phyloP scores from a whole-genome alignment of 2,329 filamentous ascomycete genomes.

The Fusarium multiceps region DNA sequence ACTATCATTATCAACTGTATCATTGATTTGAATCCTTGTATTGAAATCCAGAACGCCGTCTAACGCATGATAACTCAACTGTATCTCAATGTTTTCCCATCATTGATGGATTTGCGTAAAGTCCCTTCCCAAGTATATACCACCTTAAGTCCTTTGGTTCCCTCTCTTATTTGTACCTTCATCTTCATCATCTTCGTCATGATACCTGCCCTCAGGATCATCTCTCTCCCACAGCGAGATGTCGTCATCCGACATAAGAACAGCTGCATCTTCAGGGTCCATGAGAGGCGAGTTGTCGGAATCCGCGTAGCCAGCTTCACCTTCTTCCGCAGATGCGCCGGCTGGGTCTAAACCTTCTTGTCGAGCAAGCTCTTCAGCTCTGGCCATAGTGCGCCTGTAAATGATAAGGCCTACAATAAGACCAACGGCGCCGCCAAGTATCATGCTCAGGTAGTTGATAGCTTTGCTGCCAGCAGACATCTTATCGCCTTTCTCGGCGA shows the following conservation, averaged over 20 bases:
- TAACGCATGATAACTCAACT: conserved; percentile 20
- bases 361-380: conserved; percentile 67
- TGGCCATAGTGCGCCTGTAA: conserved; percentile 76
- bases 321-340: conserved; percentile 48
- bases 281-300: conserved; percentile 55
- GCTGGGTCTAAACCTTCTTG: conserved; percentile 52
- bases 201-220: conserved; percentile 51
- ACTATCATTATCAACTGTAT: conserved; percentile 7
- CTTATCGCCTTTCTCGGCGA: conserved; percentile 84
- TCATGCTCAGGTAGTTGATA: conserved; percentile 86
- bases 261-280: conserved; percentile 63
- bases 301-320: conserved; percentile 56
- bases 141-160: conserved; percentile 7
- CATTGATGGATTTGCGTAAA: conserved; percentile 14
- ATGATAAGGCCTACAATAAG: conserved; percentile 84
- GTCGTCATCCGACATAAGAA: conserved; percentile 69
- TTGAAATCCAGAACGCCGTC: conserved; percentile 40
- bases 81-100: not conserved
- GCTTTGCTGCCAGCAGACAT: conserved; percentile 84
- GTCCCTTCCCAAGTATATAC: not conserved
- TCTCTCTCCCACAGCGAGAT: conserved; percentile 67
- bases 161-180: conserved; percentile 35
- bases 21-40: conserved; percentile 3
- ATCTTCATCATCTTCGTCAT: conserved; percentile 49
- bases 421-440: conserved; percentile 77